Percentiles rank a stretch among this genome's conserved stretches.
Evolutionary conservation across 2,329 filamentous ascomycete genomes (phyloP).

Genomic region (Capronia coronata): DNA sequence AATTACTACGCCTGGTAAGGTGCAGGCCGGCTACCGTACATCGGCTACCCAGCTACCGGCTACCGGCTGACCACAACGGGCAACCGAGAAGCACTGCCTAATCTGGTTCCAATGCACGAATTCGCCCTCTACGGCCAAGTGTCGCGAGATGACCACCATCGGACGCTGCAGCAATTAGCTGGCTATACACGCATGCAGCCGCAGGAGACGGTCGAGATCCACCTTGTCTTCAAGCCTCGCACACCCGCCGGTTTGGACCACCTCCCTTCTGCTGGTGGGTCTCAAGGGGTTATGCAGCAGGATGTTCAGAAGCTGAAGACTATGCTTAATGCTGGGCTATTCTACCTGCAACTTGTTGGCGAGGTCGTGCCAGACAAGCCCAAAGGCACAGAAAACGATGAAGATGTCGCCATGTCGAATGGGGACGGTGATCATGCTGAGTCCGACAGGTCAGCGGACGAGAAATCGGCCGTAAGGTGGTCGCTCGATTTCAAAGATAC

Average conservation of each 20-base stretch:
- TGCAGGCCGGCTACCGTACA: too few relatives aligned
- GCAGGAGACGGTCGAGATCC: slow-evolving; percentile 47
- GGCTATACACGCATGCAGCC: slow-evolving; percentile 58
- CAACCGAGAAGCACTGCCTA: slow-evolving; percentile 1
- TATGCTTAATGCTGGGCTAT: slow-evolving; percentile 47
- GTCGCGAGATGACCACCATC: slow-evolving; percentile 51
- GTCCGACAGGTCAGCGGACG: background rate
- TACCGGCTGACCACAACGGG: background rate
- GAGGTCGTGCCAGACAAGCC: slow-evolving; percentile 29
- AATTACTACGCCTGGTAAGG: background rate
- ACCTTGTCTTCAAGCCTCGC: slow-evolving; percentile 53
- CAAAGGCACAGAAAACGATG: slow-evolving; percentile 1
- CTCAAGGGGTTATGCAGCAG: slow-evolving; percentile 40
- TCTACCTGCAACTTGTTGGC: slow-evolving; percentile 49
- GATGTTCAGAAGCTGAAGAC: slow-evolving; percentile 43
- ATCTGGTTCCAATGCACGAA: slow-evolving; percentile 51
- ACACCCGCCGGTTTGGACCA: slow-evolving; percentile 41
- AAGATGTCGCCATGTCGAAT: slow-evolving; percentile 13
- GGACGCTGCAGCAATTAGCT: slow-evolving; percentile 55
- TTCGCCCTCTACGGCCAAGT: slow-evolving; percentile 56
- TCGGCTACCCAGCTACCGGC: too few relatives aligned
- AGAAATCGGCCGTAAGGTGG: slow-evolving; percentile 31
- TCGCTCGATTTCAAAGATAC: slow-evolving; percentile 45
- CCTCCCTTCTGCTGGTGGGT: slow-evolving; percentile 35
- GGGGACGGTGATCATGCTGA: slow-evolving; percentile 3